Percentiles rank a stretch among this genome's conserved stretches.
These are phyloP conservation scores for Thelonectria rubi DNA, from an alignment of 2,329 filamentous ascomycete genomes.

Conservation along the genomic window DNA sequence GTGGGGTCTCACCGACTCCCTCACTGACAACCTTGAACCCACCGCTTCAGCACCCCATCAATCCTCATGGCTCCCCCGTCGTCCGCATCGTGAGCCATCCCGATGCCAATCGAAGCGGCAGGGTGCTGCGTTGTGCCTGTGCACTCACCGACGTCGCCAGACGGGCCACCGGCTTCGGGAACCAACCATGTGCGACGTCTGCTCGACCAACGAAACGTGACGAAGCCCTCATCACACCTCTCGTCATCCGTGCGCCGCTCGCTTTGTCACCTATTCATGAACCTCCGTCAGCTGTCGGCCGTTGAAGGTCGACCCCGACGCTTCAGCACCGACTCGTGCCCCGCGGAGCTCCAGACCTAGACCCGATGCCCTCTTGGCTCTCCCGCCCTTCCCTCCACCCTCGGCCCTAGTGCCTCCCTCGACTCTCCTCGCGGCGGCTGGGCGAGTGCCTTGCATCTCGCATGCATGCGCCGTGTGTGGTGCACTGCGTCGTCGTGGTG, in stretches of 20 bases:
- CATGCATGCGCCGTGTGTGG: neutral
- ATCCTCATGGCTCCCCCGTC: neutral
- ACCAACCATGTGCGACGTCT: neutral
- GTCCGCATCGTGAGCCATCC: neutral
- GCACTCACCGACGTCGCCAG: neutral
- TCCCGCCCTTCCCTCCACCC: too few species aligned
- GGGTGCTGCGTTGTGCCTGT: neutral
- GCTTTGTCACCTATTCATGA: neutral
- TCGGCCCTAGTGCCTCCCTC: too few species aligned
- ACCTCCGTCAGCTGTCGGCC: conserved; percentile 3
- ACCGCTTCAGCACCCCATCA: neutral
- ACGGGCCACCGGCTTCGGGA: neutral
- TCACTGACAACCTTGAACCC: neutral
- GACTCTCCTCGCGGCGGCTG: neutral
- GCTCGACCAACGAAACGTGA: neutral
- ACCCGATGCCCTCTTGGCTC: neutral
- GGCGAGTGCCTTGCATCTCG: conserved; percentile 19
- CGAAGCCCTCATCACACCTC: neutral
- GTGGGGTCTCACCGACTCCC: too few species aligned
- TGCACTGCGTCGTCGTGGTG: neutral
- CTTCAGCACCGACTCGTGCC: neutral
- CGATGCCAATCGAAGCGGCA: too few species aligned
- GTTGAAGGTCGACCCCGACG: neutral
- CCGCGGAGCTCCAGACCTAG: neutral
- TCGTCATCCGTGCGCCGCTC: neutral